Evolutionary conservation across 2,329 filamentous ascomycete genomes (phyloP), one percentile per base, ranked within the genome.

Genomic region (Phaeoacremonium minimum): DNA sequence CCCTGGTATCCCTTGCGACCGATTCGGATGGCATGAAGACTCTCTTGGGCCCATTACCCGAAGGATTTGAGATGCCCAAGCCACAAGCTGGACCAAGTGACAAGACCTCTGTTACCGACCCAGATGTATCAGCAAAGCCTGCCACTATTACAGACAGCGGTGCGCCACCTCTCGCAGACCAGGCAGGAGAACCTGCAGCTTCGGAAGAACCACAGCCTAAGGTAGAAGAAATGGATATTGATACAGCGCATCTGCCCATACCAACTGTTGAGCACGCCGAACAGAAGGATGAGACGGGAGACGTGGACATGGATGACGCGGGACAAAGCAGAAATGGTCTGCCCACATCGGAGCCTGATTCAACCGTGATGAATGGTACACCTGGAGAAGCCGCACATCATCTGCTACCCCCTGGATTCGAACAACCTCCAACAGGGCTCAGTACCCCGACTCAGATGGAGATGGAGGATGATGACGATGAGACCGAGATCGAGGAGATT

Each of bases 401-500:
- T 15, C 41, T 48, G 26, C 40, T 40, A 4, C 45, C 38, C n/a
- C 39, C 41, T 4, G 47, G 44, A 15, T 40, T 45, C 15, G 43
- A 35, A 18, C 46, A 35, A 31, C 42, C 22, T 28, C 37, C 19
- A 15, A 50, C 49, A 5, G 55, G 42, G 2, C 54, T 54, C 0
- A 73, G 63, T 40, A 74, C 66, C 7, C 69, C 71, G 4, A 74
- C 71, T 4, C 69, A 68, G 28, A 59, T 64, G 18, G 64, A 69
- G 30, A 59, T 64, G 17, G 64, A 64, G 18, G 67, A 71, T 14
- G 70, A 72, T 33, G 72, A 71, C 19, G 63, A 75, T 34, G 70
- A 71, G 32, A 76, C 73, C 3, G 73, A 77, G 42, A 66, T 73
- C 7, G 74, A 78, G 33, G 72, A 71, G 29, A 63, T 73, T 26